phyloP scores from a whole-genome alignment of 2,329 filamentous ascomycete species.

The Trichoderma sp. region DNA sequence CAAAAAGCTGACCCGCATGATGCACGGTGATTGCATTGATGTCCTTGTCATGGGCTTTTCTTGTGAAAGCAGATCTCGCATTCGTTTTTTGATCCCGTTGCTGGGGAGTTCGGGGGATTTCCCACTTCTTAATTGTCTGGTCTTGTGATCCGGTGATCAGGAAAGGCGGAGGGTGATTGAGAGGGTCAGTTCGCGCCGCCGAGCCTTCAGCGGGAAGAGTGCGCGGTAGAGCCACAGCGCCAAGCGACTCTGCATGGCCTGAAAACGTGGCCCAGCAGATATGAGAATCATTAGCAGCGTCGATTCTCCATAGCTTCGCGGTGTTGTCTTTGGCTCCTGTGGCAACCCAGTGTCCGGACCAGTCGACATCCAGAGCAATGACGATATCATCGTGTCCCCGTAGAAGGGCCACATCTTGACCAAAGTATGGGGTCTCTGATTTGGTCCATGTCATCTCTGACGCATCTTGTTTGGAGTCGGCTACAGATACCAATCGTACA shows the following conservation, averaged over 20 bases:
- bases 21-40: slow-evolving; percentile 93
- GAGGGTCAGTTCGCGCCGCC: slow-evolving; percentile 69
- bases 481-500: slow-evolving; percentile 79
- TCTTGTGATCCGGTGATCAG: slow-evolving; percentile 93
- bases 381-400: slow-evolving; percentile 95
- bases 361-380: slow-evolving; percentile 90
- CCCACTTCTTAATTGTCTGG: slow-evolving; percentile 93
- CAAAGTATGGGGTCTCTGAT: slow-evolving; percentile 66
- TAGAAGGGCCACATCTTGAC: slow-evolving; percentile 81
- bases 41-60: slow-evolving; percentile 97
- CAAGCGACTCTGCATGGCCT: slow-evolving; percentile 91
- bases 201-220: slow-evolving; percentile 67
- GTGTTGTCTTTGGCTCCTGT: slow-evolving; percentile 98
- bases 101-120: slow-evolving; percentile 63
- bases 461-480: slow-evolving; percentile 38
- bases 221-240: slow-evolving; percentile 82
- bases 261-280: slow-evolving; percentile 80
- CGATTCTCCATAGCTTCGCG: slow-evolving; percentile 85
- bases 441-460: slow-evolving; percentile 30
- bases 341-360: slow-evolving; percentile 95
- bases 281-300: slow-evolving; percentile 72
- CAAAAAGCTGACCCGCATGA: slow-evolving; percentile 75
- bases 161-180: slow-evolving; percentile 79
- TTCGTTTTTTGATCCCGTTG: slow-evolving; percentile 51
- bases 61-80: slow-evolving; percentile 74